Evolutionary conservation across 495 filamentous ascomycete species (phyloP), one percentile per base, ranked within the genome.

Genomic region (Penicillium canescens): DNA sequence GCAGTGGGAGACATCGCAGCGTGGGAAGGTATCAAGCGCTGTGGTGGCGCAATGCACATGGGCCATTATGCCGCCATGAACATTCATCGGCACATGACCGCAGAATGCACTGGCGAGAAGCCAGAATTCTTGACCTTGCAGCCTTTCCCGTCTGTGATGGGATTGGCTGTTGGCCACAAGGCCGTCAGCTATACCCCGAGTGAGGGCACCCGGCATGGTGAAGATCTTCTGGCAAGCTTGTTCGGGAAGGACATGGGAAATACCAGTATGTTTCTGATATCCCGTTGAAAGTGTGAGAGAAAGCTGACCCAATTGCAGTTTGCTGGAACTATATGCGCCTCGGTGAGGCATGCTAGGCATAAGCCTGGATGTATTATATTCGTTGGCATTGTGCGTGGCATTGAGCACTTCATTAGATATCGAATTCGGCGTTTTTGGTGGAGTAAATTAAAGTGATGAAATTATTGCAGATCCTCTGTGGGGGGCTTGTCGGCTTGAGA

Each of bases 1-100:
- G 85, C 83, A n/a, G 68, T 71, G 11, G 74, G 74, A 2, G 74
- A 78, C 44, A 54, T 76, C 5, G 67, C 65, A 1, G 56, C 61
- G 4, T 88, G 86, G 86, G 76, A 80, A 0, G 86, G 86, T 18
- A 89, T 88, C 68, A 88, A 87, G 70, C 80, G 87, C 26, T 87
- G 83, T 61, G 87, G 87, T 26, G 78, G 68, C 4, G 87, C 87
- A 11, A 83, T 90, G 78, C 78, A 86, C 48, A 82, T 83, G 78
- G 87, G 85, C 12, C 76, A 81, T 33, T 74, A 74, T 50, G 82
- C 82, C 3, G 86, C 77, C 0, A 55, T 69, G 21, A 89, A 90
- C 57, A 76, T 88, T 44, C 77, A 86, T 56, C 79, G 83, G 60
- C 72, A 72, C 16, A 84, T 88, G 63, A 45, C 81, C 35, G 56